Evolutionary conservation across 1,139 yeast species (phyloP), one percentile per base, ranked within the genome.

Genomic region (Taiozyma onychis): DNA sequence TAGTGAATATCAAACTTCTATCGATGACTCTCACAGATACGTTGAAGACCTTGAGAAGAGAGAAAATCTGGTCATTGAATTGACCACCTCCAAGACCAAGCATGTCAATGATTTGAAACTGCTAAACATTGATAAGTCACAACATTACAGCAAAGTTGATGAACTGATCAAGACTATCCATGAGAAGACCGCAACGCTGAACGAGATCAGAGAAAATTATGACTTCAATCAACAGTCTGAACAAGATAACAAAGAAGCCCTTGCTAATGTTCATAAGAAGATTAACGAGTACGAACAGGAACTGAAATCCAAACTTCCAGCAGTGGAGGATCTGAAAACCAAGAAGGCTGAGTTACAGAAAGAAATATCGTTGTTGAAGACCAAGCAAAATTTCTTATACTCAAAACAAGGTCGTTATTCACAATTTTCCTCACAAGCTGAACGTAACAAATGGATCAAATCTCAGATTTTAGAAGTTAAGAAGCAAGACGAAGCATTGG

Each of bases 321-420:
- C 68, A 28, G 70, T 80, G 46, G 66, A 67, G 4, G 54, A 65
- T 8, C 64, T 81, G 24, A 73, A 68, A 44, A 55, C 59, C 0
- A 63, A 70, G 48, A 89, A 86, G 62, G 48, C 61, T 0, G 59
- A 58, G 0, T 55, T 75, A 14, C 78, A 78, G 53, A 57, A 64
- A 2, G 64, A 72, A 45, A 66, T 86, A 39, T 62, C 71, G 3
- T 72, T 73, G 16, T 63, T 81, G 43, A 75, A 75, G 48, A 72
- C 81, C 2, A 74, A 71, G 39, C 90, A 86, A 64, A 74, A 88
- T 56, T 76, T 82, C 9, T 67, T 91, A 10, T 79, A 86, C 50
- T 74, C 89, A 13, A 91, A 90, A 61, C 88, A 85, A 59, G 89
- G 86, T 44, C 78, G 93, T 50, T 80, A 80, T 56, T 76, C 82